A percentile compares a stretch with the other conserved stretches of the same genome.
phyloP scores from a whole-genome alignment of 805 yeast species.

The Candida railenensis region DNA sequence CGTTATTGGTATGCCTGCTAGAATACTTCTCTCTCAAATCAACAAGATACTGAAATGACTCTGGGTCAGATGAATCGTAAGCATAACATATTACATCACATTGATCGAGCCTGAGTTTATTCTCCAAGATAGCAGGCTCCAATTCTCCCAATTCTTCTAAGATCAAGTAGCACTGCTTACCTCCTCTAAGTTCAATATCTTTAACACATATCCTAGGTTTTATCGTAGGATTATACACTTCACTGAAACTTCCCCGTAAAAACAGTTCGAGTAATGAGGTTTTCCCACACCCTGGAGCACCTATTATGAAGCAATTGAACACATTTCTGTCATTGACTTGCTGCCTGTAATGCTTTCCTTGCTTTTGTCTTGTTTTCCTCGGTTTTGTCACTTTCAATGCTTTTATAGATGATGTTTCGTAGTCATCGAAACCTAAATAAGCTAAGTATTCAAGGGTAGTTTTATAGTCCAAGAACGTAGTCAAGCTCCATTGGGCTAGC shows the following conservation, averaged over 20 bases:
- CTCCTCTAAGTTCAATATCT: conserved; percentile 90
- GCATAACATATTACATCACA: conserved; percentile 91
- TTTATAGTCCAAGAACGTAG: conserved; percentile 80
- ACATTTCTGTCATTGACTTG: conserved; percentile 81
- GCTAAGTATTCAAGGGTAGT: conserved; percentile 88
- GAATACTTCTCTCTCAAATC: conserved; percentile 64
- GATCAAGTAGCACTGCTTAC: conserved; percentile 90
- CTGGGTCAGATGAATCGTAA: conserved; percentile 95
- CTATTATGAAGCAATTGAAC: conserved; percentile 84
- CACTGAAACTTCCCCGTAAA: conserved; percentile 69
- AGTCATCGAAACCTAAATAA: conserved; percentile 76
- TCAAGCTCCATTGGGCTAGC: conserved; percentile 99
- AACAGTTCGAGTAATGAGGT: conserved; percentile 82
- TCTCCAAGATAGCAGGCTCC: conserved; percentile 78
- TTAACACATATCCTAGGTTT: conserved; percentile 82
- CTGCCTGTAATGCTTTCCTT: conserved; percentile 62
- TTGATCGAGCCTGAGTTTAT: conserved; percentile 63
- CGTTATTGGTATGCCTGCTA: conserved; percentile 7
- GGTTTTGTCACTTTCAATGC: conserved; percentile 76
- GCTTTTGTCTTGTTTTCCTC: conserved; percentile 66
- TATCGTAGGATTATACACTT: conserved; percentile 75
- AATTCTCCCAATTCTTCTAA: conserved; percentile 87
- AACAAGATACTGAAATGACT: conserved; percentile 80
- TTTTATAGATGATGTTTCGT: conserved; percentile 30
- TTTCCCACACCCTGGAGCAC: conserved; percentile 86